phyloP scores from a whole-genome alignment of 768 basidiomycete species.

The Filobasidium wieringae region DNA sequence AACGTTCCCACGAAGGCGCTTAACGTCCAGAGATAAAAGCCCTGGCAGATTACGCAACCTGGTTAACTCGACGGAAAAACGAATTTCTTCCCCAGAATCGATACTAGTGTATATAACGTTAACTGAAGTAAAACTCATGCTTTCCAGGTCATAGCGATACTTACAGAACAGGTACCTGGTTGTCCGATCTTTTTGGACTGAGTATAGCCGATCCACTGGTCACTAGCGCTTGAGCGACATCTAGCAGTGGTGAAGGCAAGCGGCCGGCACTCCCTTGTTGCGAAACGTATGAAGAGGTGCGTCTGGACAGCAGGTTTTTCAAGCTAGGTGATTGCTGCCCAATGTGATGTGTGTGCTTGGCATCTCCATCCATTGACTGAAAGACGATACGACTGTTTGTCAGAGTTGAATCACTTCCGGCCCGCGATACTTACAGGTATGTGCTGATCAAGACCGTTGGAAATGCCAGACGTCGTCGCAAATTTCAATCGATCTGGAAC shows the following conservation, averaged over 20 bases:
- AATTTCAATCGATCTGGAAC: conserved; percentile 44
- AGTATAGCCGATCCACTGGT: conserved; percentile 38
- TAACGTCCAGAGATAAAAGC: conserved; percentile 82
- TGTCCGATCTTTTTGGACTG: conserved; percentile 61
- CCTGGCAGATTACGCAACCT: conserved; percentile 77
- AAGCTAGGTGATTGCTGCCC: not conserved
- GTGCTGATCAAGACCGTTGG: not conserved
- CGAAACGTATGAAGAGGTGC: not conserved
- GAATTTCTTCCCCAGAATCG: conserved; percentile 89
- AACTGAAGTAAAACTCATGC: not conserved
- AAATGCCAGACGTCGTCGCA: conserved; percentile 52
- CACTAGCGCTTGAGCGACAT: not conserved
- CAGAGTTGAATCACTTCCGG: too few relatives aligned
- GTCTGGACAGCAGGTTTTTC: not conserved
- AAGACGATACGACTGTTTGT: too few relatives aligned
- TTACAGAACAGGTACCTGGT: conserved; percentile 18
- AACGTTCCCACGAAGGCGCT: conserved; percentile 80
- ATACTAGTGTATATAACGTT: conserved; percentile 40
- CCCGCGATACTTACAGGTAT: conserved; percentile 10
- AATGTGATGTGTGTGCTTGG: conserved; percentile 70
- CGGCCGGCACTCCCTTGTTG: not conserved
- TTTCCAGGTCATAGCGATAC: not conserved
- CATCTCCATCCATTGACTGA: conserved; percentile 58
- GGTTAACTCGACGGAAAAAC: conserved; percentile 90
- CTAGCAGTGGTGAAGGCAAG: not conserved